Conservation (phyloP, 164 flowering plant genomes). For the Magnolia officinalis region DNA sequence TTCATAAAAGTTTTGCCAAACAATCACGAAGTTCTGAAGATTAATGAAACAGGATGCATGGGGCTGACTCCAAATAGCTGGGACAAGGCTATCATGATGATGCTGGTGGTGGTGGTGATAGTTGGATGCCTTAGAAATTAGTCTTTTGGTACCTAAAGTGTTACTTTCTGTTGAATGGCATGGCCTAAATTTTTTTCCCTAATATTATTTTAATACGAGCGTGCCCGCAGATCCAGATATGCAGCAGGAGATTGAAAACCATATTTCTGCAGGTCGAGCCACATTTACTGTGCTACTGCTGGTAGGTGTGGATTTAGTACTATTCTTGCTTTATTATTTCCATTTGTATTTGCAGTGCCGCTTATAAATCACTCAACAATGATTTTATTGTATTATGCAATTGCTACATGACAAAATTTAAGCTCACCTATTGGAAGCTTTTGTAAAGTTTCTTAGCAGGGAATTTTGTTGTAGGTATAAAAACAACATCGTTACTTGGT, state of each 20-base stretch:
- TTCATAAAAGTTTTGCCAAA: not conserved
- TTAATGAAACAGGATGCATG: not conserved
- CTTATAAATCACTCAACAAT: not conserved
- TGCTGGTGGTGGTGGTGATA: not conserved
- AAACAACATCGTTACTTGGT: too few relatives aligned
- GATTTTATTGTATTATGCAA: not conserved
- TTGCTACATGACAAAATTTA: not conserved
- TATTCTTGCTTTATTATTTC: not conserved
- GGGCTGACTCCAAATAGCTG: not conserved
- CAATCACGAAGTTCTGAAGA: not conserved
- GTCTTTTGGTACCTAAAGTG: not conserved
- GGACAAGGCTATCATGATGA: not conserved
- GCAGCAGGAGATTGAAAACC: slow-evolving; percentile 69
- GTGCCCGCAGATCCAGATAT: slow-evolving; percentile 67
- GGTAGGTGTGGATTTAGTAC: slow-evolving; percentile 39
- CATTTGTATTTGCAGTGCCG: not conserved
- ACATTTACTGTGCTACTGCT: slow-evolving; percentile 55
- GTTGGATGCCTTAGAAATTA: not conserved
- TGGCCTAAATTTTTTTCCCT: not conserved
- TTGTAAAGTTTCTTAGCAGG: too few relatives aligned
- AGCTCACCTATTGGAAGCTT: not conserved
- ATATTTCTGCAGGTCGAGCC: slow-evolving; percentile 68
- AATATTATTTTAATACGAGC: too few relatives aligned
- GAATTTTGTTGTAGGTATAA: too few relatives aligned
- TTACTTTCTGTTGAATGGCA: not conserved